Evolutionary conservation across 768 basidiomycete genomes (phyloP).

Genomic region (Bullera alba): DNA sequence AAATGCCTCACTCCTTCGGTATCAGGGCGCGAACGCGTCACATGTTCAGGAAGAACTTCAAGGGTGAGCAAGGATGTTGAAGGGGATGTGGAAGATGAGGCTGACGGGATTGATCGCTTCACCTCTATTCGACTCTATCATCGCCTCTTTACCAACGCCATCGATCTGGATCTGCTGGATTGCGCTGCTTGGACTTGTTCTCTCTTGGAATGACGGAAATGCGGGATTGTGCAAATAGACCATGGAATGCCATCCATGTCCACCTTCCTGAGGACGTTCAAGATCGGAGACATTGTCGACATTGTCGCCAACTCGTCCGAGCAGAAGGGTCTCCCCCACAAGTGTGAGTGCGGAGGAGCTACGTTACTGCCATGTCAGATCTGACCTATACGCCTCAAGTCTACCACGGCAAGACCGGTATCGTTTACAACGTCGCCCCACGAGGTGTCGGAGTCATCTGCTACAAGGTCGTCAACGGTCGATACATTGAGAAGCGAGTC

Average conservation of each 20-base stretch:
- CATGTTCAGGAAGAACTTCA: slow-evolving; percentile 99
- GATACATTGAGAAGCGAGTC: slow-evolving; percentile 98
- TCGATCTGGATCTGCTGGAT: slow-evolving; percentile 1
- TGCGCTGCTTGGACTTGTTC: neutral
- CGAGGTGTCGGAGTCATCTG: slow-evolving; percentile 92
- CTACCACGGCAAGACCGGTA: slow-evolving; percentile 79
- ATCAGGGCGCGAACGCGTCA: slow-evolving; percentile 99
- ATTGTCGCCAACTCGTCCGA: slow-evolving; percentile 99
- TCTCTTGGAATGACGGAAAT: neutral
- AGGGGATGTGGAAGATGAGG: slow-evolving; percentile 1
- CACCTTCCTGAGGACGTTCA: slow-evolving; percentile 87
- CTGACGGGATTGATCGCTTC: slow-evolving; percentile 5
- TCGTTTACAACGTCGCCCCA: slow-evolving; percentile 96
- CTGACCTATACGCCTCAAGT: slow-evolving; percentile 8
- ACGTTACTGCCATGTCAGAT: neutral
- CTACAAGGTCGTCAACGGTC: slow-evolving; percentile 97
- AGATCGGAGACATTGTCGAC: slow-evolving; percentile 96
- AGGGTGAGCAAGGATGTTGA: slow-evolving; percentile 56
- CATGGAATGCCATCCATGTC: slow-evolving; percentile 84
- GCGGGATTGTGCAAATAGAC: slow-evolving; percentile 53
- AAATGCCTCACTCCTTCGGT: slow-evolving; percentile 99
- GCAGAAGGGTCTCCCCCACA: slow-evolving; percentile 99
- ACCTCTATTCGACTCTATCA: neutral
- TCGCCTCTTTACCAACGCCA: neutral
- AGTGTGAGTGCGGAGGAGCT: slow-evolving; percentile 60